Conservation (phyloP, 768 basidiomycete species). For the Chalciporus piperatus region DNA sequence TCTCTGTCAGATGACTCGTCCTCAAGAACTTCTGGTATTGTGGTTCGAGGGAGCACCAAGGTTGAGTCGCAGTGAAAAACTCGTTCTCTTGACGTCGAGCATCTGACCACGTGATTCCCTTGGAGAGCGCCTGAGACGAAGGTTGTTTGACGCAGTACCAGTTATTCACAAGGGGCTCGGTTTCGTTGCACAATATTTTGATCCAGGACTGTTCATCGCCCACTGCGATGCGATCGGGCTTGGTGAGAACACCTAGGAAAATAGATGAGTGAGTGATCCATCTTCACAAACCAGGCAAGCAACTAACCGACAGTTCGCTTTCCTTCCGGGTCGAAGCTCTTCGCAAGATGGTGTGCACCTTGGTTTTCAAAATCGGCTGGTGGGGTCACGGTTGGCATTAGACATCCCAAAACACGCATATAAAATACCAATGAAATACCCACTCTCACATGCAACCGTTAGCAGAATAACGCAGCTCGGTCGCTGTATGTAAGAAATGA, state of each 20-base stretch:
- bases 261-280: no score
- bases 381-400: no score
- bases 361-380: slow-evolving; percentile 83
- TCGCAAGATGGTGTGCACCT: slow-evolving; percentile 65
- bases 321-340: slow-evolving; percentile 57
- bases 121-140: slow-evolving; percentile 10
- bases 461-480: slow-evolving; percentile 69
- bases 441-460: slow-evolving; percentile 50
- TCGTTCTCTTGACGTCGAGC: slow-evolving; percentile 53
- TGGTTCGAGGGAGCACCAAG: slow-evolving; percentile 52
- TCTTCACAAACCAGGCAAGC: no score
- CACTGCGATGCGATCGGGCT: slow-evolving; percentile 52
- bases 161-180: slow-evolving; percentile 20
- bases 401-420: no score
- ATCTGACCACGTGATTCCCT: slow-evolving; percentile 45
- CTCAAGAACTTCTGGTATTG: slow-evolving; percentile 51
- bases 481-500: slow-evolving; percentile 56
- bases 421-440: background rate
- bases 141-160: slow-evolving; percentile 40
- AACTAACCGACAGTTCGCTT: slow-evolving; percentile 65
- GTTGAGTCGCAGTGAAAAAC: slow-evolving; percentile 48
- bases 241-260: slow-evolving; percentile 63
- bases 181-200: slow-evolving; percentile 49
- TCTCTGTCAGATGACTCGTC: slow-evolving; percentile 53
- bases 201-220: slow-evolving; percentile 43